phyloP scores from a whole-genome alignment of 441 rosid genomes.

The Raphanus hybrid region DNA sequence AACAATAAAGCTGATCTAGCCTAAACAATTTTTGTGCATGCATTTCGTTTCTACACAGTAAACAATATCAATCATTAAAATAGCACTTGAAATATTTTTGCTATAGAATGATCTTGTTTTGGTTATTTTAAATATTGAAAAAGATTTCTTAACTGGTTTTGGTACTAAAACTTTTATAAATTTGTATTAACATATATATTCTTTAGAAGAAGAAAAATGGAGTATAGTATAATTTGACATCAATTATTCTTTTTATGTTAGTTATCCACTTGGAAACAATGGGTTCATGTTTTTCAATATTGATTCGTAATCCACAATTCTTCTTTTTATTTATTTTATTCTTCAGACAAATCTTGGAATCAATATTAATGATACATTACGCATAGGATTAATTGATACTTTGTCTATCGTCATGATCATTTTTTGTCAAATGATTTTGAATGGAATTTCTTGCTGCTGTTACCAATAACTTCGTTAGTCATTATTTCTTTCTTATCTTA shows the following conservation, averaged over 20 bases:
- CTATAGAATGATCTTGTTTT: background rate
- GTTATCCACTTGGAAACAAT: constrained; percentile 28
- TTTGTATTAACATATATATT: background rate
- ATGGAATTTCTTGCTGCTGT: background rate
- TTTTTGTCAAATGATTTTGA: constrained; percentile 11
- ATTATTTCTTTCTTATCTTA: background rate
- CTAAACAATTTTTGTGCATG: background rate
- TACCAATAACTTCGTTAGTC: background rate
- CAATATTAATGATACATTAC: background rate
- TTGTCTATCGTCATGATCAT: background rate
- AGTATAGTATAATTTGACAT: background rate
- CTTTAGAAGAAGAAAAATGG: background rate
- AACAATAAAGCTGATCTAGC: background rate
- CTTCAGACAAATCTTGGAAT: constrained; percentile 1
- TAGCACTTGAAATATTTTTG: background rate
- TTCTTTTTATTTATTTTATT: constrained; percentile 6
- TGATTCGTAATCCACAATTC: constrained; percentile 20
- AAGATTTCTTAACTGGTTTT: background rate
- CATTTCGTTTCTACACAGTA: too few species aligned
- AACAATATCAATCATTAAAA: too few species aligned
- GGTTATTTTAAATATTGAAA: background rate
- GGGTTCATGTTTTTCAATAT: constrained; percentile 5
- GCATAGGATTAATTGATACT: constrained; percentile 7
- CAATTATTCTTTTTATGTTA: background rate
- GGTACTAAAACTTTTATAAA: background rate